Percentiles rank a stretch among this genome's conserved stretches.
These are phyloP conservation scores for Fusarium sp. DNA, from an alignment of 2,329 filamentous ascomycete species.

Conservation along the genomic window DNA sequence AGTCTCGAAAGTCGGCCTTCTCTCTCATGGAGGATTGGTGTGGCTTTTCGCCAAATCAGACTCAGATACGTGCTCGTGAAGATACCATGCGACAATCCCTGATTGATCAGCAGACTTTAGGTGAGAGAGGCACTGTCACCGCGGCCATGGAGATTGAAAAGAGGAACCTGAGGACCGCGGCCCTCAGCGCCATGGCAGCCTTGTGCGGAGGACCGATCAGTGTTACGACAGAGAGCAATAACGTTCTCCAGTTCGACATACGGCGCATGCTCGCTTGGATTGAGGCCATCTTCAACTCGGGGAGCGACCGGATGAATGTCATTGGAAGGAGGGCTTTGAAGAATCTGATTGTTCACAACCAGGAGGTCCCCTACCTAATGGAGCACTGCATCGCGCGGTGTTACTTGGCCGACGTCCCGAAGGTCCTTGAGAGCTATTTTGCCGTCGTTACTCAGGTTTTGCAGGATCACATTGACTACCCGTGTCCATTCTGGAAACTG, in stretches of 20 bases:
- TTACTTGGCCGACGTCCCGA: conserved; percentile 83
- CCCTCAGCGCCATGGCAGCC: conserved; percentile 94
- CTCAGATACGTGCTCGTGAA: conserved; percentile 83
- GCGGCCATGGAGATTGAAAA: conserved; percentile 98
- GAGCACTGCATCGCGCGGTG: conserved; percentile 93
- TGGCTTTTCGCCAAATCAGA: conserved; percentile 92
- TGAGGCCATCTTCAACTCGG: conserved; percentile 91
- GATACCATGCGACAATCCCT: conserved; percentile 88
- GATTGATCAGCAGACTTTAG: conserved; percentile 80
- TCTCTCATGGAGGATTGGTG: conserved; percentile 99
- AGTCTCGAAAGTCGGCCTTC: conserved; percentile 94
- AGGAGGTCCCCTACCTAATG: conserved; percentile 84
- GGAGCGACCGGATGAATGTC: conserved; percentile 90
- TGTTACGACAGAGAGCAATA: conserved; percentile 87
- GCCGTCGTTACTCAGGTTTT: conserved; percentile 90
- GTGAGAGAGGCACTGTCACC: conserved; percentile 81
- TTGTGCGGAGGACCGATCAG: conserved; percentile 89
- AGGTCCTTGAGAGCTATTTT: conserved; percentile 95
- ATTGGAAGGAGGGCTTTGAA: conserved; percentile 90
- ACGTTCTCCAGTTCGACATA: conserved; percentile 91
- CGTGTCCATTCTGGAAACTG: conserved; percentile 89
- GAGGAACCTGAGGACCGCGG: conserved; percentile 88
- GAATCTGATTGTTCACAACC: conserved; percentile 91
- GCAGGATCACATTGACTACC: conserved; percentile 83
- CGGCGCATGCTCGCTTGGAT: conserved; percentile 95